These are phyloP conservation scores for Aphanomyces stellatus DNA, from an alignment of 352 stramenopile species.

Conservation along the genomic window DNA sequence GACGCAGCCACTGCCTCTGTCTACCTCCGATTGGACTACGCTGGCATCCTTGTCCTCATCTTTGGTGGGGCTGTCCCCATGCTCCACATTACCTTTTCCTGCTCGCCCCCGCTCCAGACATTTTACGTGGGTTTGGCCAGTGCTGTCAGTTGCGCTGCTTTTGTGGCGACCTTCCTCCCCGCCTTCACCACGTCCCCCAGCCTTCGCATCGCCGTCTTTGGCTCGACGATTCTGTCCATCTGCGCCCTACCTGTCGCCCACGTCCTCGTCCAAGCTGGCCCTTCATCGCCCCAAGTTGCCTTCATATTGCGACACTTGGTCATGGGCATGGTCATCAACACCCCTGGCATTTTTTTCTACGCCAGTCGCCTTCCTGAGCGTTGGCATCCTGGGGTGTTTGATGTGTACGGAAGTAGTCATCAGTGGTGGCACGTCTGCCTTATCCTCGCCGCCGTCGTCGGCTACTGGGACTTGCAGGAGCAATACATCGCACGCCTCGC, in stretches of 20 bases:
- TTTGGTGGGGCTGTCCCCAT: constrained; percentile 76
- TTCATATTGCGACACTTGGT: constrained; percentile 70
- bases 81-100: constrained; percentile 87
- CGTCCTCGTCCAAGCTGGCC: constrained; percentile 58
- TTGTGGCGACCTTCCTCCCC: constrained; percentile 33
- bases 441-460: constrained; percentile 64
- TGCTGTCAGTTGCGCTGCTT: constrained; percentile 54
- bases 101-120: constrained; percentile 29
- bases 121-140: constrained; percentile 65
- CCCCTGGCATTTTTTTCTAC: constrained; percentile 71
- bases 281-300: constrained; percentile 71
- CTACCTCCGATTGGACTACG: constrained; percentile 74
- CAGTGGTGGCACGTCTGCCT: constrained; percentile 85
- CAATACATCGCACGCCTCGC: too few relatives aligned
- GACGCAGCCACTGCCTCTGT: constrained; percentile 60
- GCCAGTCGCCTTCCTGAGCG: constrained; percentile 75
- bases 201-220: background rate
- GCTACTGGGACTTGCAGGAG: too few relatives aligned
- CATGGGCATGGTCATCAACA: constrained; percentile 72
- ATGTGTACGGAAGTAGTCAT: constrained; percentile 80
- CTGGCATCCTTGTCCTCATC: constrained; percentile 80
- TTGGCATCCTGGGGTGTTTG: constrained; percentile 73
- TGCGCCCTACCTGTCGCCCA: constrained; percentile 61
- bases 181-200: background rate
- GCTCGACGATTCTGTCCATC: constrained; percentile 8